Evolutionary conservation across 1,284 basidiomycete genomes (phyloP).

Genomic region (Ustilago loliicola): DNA sequence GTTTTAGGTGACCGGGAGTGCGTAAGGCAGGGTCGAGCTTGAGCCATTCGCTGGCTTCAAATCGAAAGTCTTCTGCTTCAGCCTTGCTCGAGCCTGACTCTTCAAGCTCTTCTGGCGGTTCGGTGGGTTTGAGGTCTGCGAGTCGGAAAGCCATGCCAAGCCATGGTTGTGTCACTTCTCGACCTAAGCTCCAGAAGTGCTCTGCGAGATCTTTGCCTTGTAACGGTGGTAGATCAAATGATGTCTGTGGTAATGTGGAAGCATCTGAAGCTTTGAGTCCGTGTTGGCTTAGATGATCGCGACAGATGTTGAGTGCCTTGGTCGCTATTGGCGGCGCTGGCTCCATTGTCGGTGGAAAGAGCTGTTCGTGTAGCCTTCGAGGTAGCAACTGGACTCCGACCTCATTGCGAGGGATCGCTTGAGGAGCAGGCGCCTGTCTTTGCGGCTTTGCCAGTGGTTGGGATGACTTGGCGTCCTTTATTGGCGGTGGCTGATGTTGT

Average conservation of each 20-base stretch:
- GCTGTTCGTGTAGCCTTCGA: conserved; percentile 81
- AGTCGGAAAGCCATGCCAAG: conserved; percentile 80
- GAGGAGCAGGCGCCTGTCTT: neutral
- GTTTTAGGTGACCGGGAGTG: conserved; percentile 63
- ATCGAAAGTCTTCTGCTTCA: conserved; percentile 35
- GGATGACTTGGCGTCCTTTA: neutral
- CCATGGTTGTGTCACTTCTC: conserved; percentile 83
- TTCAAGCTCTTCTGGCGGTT: conserved; percentile 72
- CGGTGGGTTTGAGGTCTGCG: conserved; percentile 75
- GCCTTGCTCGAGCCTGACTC: conserved; percentile 8
- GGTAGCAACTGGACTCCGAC: conserved; percentile 94
- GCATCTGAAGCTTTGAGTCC: conserved; percentile 84
- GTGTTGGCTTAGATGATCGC: conserved; percentile 82
- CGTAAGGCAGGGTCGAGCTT: conserved; percentile 55
- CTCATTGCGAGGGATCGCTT: conserved; percentile 76
- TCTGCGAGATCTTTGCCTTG: conserved; percentile 86
- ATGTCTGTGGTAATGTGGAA: conserved; percentile 81
- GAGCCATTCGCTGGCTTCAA: conserved; percentile 59
- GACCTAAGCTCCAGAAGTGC: conserved; percentile 88
- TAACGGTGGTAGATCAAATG: conserved; percentile 85
- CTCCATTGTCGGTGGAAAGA: conserved; percentile 78
- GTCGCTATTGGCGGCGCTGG: conserved; percentile 78
- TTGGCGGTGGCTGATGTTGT: conserved; percentile 18
- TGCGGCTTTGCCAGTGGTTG: neutral
- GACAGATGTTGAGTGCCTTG: conserved; percentile 80